Percentiles rank a stretch among this genome's conserved stretches.
phyloP scores from a whole-genome alignment of 495 filamentous ascomycete genomes.

The Hyaloscypha hepaticicola region DNA sequence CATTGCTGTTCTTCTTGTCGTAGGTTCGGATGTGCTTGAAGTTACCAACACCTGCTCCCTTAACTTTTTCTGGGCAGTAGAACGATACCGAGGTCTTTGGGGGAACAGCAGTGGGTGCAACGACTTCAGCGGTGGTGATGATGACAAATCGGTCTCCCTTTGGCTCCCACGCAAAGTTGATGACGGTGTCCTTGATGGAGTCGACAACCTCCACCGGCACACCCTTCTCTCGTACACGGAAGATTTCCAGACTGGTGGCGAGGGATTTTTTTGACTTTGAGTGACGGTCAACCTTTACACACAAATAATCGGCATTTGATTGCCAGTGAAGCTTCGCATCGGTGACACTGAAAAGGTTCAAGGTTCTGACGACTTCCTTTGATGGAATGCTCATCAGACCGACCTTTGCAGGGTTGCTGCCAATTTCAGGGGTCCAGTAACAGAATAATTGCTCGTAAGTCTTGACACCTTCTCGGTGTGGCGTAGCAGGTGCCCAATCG shows the following conservation, averaged over 20 bases:
- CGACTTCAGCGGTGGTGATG: slow-evolving; percentile 88
- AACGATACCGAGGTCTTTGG: slow-evolving; percentile 94
- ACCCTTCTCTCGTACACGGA: slow-evolving; percentile 93
- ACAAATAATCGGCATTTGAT: slow-evolving; percentile 87
- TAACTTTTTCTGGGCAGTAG: slow-evolving; percentile 92
- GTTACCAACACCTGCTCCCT: slow-evolving; percentile 75
- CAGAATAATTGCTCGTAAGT: slow-evolving; percentile 91
- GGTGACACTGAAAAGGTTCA: slow-evolving; percentile 95
- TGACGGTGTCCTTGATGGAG: slow-evolving; percentile 93
- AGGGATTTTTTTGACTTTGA: slow-evolving; percentile 98
- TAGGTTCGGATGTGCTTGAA: slow-evolving; percentile 92
- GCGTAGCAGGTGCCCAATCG: slow-evolving; percentile 88
- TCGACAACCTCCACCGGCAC: slow-evolving; percentile 98
- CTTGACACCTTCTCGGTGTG: slow-evolving; percentile 76
- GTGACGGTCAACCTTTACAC: slow-evolving; percentile 98
- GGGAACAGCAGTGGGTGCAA: slow-evolving; percentile 69
- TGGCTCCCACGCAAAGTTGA: slow-evolving; percentile 99
- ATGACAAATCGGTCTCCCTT: slow-evolving; percentile 95
- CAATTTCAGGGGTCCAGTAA: slow-evolving; percentile 99
- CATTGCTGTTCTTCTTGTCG: slow-evolving; percentile 99
- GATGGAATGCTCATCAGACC: slow-evolving; percentile 94
- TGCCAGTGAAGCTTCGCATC: slow-evolving; percentile 99
- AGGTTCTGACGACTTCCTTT: slow-evolving; percentile 86
- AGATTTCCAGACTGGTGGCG: slow-evolving; percentile 96
- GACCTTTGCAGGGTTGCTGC: slow-evolving; percentile 96